A percentile compares a stretch with the other conserved stretches of the same genome.
phyloP scores from a whole-genome alignment of 176 grass and related monocot genomes.

The Panicum miliaceum region DNA sequence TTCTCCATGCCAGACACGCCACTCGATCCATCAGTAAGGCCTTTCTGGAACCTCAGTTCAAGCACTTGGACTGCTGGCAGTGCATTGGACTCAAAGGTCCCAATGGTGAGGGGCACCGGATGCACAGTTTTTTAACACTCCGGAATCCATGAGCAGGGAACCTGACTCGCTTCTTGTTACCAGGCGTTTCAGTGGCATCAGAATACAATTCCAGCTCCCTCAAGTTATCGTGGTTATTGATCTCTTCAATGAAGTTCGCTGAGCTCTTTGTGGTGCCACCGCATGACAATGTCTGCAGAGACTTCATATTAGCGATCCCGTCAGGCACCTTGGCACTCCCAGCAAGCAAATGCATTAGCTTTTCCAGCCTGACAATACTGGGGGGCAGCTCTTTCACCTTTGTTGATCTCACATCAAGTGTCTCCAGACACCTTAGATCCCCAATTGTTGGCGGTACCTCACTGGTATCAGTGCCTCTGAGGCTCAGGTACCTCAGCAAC shows the following conservation, averaged over 20 bases:
- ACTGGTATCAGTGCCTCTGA: conserved; percentile 41
- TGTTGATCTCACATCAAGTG: conserved; percentile 55
- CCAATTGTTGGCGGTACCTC: conserved; percentile 41
- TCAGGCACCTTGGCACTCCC: conserved; percentile 30
- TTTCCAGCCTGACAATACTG: conserved; percentile 31
- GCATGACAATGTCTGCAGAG: conserved; percentile 26
- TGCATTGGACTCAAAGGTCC: conserved; percentile 16
- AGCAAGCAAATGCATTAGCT: conserved; percentile 31
- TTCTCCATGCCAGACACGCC: conserved; percentile 38
- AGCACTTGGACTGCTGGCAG: conserved; percentile 28
- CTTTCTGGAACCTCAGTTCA: conserved; percentile 38
- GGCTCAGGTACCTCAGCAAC: conserved; percentile 52
- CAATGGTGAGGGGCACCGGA: background rate
- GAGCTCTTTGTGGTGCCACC: background rate
- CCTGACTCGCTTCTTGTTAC: background rate
- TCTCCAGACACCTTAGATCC: conserved; percentile 47
- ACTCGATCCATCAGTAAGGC: conserved; percentile 24
- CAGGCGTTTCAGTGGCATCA: conserved; percentile 20
- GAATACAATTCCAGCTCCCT: conserved; percentile 39
- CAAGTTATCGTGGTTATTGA: conserved; percentile 19
- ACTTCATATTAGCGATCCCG: conserved; percentile 30
- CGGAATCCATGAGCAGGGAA: conserved; percentile 24
- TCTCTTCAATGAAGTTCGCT: background rate
- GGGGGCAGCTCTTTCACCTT: conserved; percentile 44
- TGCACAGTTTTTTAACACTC: conserved; percentile 35